Evolutionary conservation across 768 basidiomycete genomes (phyloP), one percentile per base, ranked within the genome.

Genomic region (Gymnopilus junonius): DNA sequence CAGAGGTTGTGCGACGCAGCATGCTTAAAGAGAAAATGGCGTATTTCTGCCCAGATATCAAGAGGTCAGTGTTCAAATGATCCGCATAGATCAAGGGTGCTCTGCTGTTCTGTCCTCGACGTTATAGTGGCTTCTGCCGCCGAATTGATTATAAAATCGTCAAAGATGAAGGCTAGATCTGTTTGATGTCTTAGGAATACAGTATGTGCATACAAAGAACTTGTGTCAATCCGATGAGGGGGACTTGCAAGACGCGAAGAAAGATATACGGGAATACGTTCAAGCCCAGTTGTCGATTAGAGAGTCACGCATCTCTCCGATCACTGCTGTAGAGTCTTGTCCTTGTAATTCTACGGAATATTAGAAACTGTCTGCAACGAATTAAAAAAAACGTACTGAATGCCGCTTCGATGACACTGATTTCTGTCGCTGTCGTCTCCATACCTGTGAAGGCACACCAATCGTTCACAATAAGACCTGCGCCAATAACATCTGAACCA

Each of bases 361-460:
- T 64, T 66, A 35, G 27, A 57, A n/a, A 43, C 20, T 40, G n/a
- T n/a, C 8, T 32, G 27, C 55, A 61, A 29, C 54, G 58, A 37
- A 15, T 21, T n/a, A n/a, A 39, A 32, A 42, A 62, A 46, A 23
- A 87, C 95, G 70, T 71, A 97, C 95, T 95, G 83, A 99, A 99
- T 55, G 95, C 85, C 27, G 96, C 95, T 75, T 99, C 97, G 70
- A 99, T 97, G 39, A 99, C 97, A 70, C 91, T 93, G 75, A 99
- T 94, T 77, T 99, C 97, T 57, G 97, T 99, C 40, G 97, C 97
- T n/a, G 97, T 99, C 64, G 97, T 99, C 73, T 99, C 97, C 29
- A 97, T 83, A 35, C 97, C 97, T n/a, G 95, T 95, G 78, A 99
- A 99, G 10, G 97, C 97, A 79, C 93, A 94, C 97, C 97, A 99